Evolutionary conservation across 495 filamentous ascomycete species (phyloP), one percentile per base, ranked within the genome.

Genomic region (Tuber magnatum): DNA sequence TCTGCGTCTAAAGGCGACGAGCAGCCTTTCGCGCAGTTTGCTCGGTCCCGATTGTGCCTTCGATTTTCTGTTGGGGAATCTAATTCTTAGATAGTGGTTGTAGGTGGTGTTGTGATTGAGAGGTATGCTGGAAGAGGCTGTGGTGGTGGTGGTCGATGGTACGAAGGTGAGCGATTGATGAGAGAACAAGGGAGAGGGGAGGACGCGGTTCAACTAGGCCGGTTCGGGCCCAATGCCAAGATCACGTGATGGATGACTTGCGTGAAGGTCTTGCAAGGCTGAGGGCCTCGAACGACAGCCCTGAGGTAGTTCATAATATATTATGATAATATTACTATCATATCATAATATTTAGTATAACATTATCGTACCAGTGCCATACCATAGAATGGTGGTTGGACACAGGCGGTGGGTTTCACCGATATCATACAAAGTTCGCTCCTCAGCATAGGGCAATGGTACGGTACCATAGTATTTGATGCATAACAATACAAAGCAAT

Each of bases 111-210:
- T 35, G 35, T 18, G 28, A 32, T 65, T 65, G 56, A 65, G 28
- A 35, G 28, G 28, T 65, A 28, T 65, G 28, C 35, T 65, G 32
- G 35, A 35, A 18, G 56, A 65, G 32, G 56, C 35, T 35, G 56
- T 35, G 56, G 51, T 61, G n/a, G 51, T 61, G n/a, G 56, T 65
- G 56, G 24, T 61, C 14, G 56, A 65, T 65, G 56, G 28, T 65
- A 8, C 56, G 56, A n/a, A 35, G 28, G 56, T 35, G 56, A 32
- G 56, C 14, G 56, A 28, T 65, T 65, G 56, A 65, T 65, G 56
- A 28, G 56, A 65, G 56, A 65, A 65, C 56, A 65, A 65, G 56
- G 56, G 56, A 65, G 56, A 65, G 56, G 56, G 56, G 56, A 65
- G 56, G 56, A 65, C 56, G 56, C 56, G 56, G 56, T 65, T 65